Evolutionary conservation across 169 alveolate genomes (phyloP).

Genomic region (Eimeria maxima): DNA sequence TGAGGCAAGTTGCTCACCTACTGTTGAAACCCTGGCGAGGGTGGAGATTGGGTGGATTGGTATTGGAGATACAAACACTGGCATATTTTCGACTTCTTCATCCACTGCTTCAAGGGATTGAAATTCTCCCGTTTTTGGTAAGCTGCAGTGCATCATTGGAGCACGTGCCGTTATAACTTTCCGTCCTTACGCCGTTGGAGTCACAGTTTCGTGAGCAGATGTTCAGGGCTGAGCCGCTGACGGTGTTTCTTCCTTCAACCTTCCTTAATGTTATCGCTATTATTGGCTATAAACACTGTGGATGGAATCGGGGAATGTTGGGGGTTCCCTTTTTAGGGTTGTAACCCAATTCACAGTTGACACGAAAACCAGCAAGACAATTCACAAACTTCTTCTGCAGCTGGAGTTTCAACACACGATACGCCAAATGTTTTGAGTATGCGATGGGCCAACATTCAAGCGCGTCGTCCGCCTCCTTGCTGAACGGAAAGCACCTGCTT

Average conservation of each 20-base stretch:
- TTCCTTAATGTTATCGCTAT: neutral
- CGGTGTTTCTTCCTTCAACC: neutral
- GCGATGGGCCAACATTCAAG: constrained; percentile 38
- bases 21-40: constrained; percentile 67
- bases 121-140: neutral
- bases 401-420: neutral
- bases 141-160: constrained; percentile 21
- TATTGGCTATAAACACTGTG: neutral
- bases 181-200: neutral
- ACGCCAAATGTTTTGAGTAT: neutral
- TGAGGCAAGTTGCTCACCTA: constrained; percentile 36
- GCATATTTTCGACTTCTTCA: constrained; percentile 52
- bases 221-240: neutral
- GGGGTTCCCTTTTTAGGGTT: neutral
- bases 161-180: neutral
- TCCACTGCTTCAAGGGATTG: neutral
- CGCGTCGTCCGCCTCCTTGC: neutral
- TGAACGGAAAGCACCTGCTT: neutral
- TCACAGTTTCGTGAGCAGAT: neutral
- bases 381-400: neutral
- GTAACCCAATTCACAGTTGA: neutral
- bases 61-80: constrained; percentile 70
- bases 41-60: constrained; percentile 55
- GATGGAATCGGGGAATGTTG: neutral
- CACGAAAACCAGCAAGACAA: neutral